Base-by-base conservation (phyloP, 1,284 basidiomycete genomes). In the Vanrija sp. region DNA sequence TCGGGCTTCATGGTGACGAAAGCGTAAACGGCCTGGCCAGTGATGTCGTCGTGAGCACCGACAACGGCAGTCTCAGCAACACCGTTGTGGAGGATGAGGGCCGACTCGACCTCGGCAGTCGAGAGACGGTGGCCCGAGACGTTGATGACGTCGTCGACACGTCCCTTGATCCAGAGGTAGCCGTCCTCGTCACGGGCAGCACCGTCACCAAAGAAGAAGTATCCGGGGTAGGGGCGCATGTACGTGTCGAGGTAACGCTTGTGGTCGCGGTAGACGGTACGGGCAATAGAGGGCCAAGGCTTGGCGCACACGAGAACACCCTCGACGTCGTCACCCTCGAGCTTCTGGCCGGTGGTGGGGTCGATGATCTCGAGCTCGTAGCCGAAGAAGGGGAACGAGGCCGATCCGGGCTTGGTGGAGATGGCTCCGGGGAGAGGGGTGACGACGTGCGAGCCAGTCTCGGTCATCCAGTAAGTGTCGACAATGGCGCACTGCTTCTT, bases 121-220 rank as follows among this genome's bases (percentile, higher is more conserved):
- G 91, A 95, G 53, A 98, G 81, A 72, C 96, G 88, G 77, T 98
- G 95, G 3, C 95, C 96, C 39, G 95, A 96, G 34, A 95, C 91
- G 77, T 76, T 76, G 72, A 76, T 76, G 42, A 76, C 74, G 54
- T 76, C 72, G 77, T 98, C 95, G 43, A 98, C 86, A 67, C 95
- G 87, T 51, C 95, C 95, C 79, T 93, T 94, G 79, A 98, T 98
- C 92, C 92, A 96, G 73, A 92, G 89, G 79, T 98, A 98, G 6
- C 95, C 95, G 68, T 98, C 87, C 68, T 89, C 85, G 74, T 98
- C 96, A 46, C 94, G 84, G 23, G 87, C 89, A 19, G 94, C 95
- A 56, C 94, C 94, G 69, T 98, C 96, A 38, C 96, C 95, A 19
- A 94, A 98, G 80, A 91, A 98, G 83, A 93, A 98, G 75, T 70